Conservation (phyloP, 768 basidiomycete species). For the Boletales sp. region DNA sequence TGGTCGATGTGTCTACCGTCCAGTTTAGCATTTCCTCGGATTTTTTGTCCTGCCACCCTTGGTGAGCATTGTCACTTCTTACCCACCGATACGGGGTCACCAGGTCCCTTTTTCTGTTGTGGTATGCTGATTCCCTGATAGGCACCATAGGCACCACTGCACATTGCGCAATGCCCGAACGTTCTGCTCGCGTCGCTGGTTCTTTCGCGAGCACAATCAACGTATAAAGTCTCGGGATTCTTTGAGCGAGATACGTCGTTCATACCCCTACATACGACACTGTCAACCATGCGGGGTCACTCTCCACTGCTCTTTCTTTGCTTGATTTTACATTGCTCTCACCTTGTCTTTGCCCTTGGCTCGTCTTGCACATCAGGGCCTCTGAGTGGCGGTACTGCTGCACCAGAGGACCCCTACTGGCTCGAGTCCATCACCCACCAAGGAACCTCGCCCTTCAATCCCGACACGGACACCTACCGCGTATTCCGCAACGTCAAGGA, state of each 20-base stretch:
- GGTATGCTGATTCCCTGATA: no score
- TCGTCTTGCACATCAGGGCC: constrained; percentile 24
- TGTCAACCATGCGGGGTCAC: constrained; percentile 1
- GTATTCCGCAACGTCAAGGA: constrained; percentile 74
- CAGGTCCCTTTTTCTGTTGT: no score
- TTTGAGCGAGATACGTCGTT: no score
- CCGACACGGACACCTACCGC: constrained; percentile 48
- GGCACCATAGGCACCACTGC: no score
- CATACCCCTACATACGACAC: not conserved
- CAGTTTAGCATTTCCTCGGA: no score
- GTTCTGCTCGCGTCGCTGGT: no score
- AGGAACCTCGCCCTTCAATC: constrained; percentile 59
- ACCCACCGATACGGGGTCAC: no score
- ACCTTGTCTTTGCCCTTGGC: constrained; percentile 30
- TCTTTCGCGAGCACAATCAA: not conserved
- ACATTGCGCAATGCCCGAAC: no score
- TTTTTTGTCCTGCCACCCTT: no score
- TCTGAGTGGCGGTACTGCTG: constrained; percentile 39
- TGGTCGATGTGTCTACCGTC: no score
- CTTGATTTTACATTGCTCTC: not conserved
- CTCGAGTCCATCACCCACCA: constrained; percentile 64
- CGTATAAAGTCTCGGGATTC: not conserved
- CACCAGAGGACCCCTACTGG: constrained; percentile 59
- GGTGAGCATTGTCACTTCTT: no score
- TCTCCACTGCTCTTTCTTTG: not conserved